phyloP scores from a whole-genome alignment of 129 eudicot species.

The Silybum marianum region DNA sequence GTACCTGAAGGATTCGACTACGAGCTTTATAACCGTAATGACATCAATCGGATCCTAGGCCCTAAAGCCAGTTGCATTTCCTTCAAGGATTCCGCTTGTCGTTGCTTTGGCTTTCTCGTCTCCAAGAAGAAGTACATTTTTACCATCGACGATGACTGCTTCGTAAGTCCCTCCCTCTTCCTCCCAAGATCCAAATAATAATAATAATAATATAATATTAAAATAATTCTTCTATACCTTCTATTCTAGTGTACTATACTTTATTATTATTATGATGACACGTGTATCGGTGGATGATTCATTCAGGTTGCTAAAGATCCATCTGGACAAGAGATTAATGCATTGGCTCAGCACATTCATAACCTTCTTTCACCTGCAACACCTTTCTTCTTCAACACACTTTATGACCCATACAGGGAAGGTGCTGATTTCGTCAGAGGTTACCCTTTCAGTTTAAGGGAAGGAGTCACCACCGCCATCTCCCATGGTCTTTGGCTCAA shows the following conservation, averaged over 20 bases:
- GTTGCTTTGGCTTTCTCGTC: constrained; percentile 72
- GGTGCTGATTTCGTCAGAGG: constrained; percentile 84
- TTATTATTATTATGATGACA: not conserved
- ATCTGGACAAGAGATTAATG: constrained; percentile 64
- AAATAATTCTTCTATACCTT: too few species aligned
- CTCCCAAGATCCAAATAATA: not conserved
- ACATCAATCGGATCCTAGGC: constrained; percentile 67
- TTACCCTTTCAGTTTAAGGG: constrained; percentile 70
- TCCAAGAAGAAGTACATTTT: constrained; percentile 75
- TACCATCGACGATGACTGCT: constrained; percentile 88
- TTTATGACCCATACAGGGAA: constrained; percentile 68
- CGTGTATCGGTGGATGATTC: not conserved
- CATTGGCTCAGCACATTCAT: constrained; percentile 64
- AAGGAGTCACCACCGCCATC: constrained; percentile 78
- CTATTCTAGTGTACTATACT: too few species aligned
- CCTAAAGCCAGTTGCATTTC: constrained; percentile 78
- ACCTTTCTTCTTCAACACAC: constrained; percentile 78
- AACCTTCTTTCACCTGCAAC: constrained; percentile 66
- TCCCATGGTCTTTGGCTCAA: constrained; percentile 88
- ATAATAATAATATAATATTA: too few species aligned
- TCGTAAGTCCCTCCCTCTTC: constrained; percentile 53
- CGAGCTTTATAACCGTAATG: constrained; percentile 74
- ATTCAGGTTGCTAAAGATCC: constrained; percentile 75
- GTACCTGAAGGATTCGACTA: constrained; percentile 76
- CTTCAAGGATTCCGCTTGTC: constrained; percentile 82